Evolutionary conservation across 2,329 filamentous ascomycete genomes (phyloP).

Genomic region (Myrmaecium sp.): DNA sequence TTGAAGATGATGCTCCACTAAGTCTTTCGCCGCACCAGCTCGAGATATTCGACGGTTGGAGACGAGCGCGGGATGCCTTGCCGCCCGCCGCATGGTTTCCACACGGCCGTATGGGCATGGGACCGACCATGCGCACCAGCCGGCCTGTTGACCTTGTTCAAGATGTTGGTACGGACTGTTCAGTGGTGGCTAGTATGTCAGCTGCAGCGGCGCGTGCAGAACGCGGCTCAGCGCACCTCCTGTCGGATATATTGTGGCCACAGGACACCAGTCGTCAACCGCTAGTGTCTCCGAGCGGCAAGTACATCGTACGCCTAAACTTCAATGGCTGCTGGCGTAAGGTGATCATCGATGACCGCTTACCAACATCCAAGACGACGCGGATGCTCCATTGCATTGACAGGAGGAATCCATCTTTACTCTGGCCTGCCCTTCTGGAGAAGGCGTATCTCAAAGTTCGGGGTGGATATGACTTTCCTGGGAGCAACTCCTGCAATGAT

Average conservation of each 20-base stretch:
- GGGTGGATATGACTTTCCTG: slow-evolving; percentile 93
- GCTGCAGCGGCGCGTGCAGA: slow-evolving; percentile 56
- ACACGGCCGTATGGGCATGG: slow-evolving; percentile 12
- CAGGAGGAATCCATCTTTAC: slow-evolving; percentile 57
- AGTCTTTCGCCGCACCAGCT: slow-evolving; percentile 58
- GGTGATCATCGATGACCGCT: slow-evolving; percentile 74
- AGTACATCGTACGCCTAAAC: slow-evolving; percentile 81
- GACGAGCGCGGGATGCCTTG: slow-evolving; percentile 54
- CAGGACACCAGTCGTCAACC: slow-evolving; percentile 18
- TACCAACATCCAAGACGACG: slow-evolving; percentile 60
- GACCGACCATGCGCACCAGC: slow-evolving; percentile 39
- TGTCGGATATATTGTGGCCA: slow-evolving; percentile 59
- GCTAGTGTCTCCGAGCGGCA: slow-evolving; percentile 61
- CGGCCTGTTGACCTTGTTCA: slow-evolving; percentile 70
- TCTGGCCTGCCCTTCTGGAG: slow-evolving; percentile 88
- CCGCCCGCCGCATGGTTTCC: slow-evolving; percentile 24
- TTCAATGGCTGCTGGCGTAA: slow-evolving; percentile 89
- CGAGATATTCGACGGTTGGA: slow-evolving; percentile 70
- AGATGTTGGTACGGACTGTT: slow-evolving; percentile 91
- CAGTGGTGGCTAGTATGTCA: slow-evolving; percentile 88
- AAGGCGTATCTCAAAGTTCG: slow-evolving; percentile 94
- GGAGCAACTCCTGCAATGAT: slow-evolving; percentile 92
- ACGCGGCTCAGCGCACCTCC: slow-evolving; percentile 45
- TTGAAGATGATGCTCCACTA: slow-evolving; percentile 52
- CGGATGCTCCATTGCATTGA: slow-evolving; percentile 78